Evolutionary conservation across 2,329 filamentous ascomycete species (phyloP).

Genomic region (Sphaerulina populicola): DNA sequence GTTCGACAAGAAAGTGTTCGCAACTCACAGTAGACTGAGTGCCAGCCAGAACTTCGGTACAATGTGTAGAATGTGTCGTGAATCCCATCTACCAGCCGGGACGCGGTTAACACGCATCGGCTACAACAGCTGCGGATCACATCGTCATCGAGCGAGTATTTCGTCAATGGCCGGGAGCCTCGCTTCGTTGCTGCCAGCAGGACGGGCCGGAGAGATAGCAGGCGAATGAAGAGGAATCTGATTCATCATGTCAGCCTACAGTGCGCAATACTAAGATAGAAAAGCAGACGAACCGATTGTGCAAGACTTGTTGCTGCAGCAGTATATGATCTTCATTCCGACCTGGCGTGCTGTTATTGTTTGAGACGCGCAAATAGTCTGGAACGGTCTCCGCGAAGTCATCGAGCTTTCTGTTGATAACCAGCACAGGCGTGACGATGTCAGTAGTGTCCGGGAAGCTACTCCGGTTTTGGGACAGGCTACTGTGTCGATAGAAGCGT

Average conservation of each 20-base stretch:
- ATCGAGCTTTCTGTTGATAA: slow-evolving; percentile 21
- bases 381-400: slow-evolving; percentile 20
- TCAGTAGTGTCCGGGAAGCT: slow-evolving; percentile 12
- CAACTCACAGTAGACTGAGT: slow-evolving; percentile 19
- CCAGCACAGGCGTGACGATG: slow-evolving; percentile 20
- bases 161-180: slow-evolving; percentile 8
- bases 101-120: slow-evolving; percentile 31
- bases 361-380: slow-evolving; percentile 16
- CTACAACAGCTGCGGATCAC: slow-evolving; percentile 27
- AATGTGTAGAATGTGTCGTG: slow-evolving; percentile 31
- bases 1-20: neutral
- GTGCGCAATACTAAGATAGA: too few relatives aligned
- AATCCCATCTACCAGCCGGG: slow-evolving; percentile 30
- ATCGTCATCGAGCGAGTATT: slow-evolving; percentile 33
- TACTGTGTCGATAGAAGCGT: slow-evolving; percentile 21
- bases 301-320: slow-evolving; percentile 20
- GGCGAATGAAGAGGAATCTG: slow-evolving; percentile 22
- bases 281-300: slow-evolving; percentile 8
- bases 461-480: slow-evolving; percentile 8
- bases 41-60: slow-evolving; percentile 23
- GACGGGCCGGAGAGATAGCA: slow-evolving; percentile 21
- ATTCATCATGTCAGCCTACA: neutral
- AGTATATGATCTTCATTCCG: slow-evolving; percentile 18
- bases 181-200: slow-evolving; percentile 32
- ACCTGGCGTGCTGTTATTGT: neutral